Evolutionary conservation across 106 monocot genomes (phyloP), one percentile per base, ranked within the genome.

Genomic region (Xerophyta viscosa): DNA sequence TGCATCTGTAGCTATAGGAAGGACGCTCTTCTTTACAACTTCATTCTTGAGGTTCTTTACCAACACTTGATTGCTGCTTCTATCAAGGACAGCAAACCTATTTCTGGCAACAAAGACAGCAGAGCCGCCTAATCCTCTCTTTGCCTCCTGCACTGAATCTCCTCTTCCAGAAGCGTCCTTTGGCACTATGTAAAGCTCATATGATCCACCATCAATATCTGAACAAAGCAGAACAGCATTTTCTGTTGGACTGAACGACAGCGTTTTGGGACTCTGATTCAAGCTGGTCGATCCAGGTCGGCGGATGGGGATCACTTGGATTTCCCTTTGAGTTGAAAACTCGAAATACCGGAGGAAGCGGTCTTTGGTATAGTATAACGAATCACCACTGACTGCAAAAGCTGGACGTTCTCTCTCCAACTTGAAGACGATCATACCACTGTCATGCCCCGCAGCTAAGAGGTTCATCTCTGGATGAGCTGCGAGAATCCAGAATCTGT

Each of bases 371-470:
- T 80, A 90, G 64, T 66, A 74, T 15, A 90, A 27, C 30, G 48
- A 66, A 56, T 90, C 84, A 1, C 77, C 79, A 56, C 73, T 73
- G 8, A 90, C 65, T 58, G 80, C 66, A 54, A 90, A 90, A 30
- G 84, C 90, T 33, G 84, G 90, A 9, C 90, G 77, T 47, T 90
- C 90, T 54, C 83, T 75, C 60, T 90, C 89, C 36, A 90, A 62
- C 65, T 90, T 90, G 60, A 90, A 90, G 27, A 90, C 89, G 33
- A 90, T 77, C 89, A 90, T 90, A n/a, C 89, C 89, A 48, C 80
- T 80, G 58, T 90, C 90, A 71, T 90, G 90, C 18, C 90, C 90
- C 36, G 90, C 90, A 19, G 90, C 90, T 45, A 90, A 74, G 29
- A 90, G 80, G 58, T 90, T 90, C 74, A 90, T 77, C 56, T 90